phyloP scores from a whole-genome alignment of 805 yeast species.

The Saccharomyces paradoxus region DNA sequence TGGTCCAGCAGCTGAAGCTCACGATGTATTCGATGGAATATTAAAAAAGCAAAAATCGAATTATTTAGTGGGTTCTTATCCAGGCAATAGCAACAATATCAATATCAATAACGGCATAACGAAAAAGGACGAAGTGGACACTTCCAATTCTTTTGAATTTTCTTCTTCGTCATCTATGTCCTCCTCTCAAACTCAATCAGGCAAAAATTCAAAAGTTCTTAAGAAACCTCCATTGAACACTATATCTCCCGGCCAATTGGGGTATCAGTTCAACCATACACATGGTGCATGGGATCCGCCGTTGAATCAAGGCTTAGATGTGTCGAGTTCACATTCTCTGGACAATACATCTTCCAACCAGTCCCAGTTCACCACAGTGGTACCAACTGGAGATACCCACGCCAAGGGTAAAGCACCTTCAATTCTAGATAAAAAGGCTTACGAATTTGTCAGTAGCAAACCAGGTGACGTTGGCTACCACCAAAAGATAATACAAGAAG shows the following conservation, averaged over 20 bases:
- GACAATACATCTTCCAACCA: not conserved
- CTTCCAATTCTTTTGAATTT: not conserved
- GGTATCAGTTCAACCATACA: slow-evolving; percentile 6
- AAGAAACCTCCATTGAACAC: slow-evolving; percentile 2
- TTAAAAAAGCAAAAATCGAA: slow-evolving; percentile 13
- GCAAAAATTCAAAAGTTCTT: not conserved
- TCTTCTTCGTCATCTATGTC: not conserved
- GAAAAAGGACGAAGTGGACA: not conserved
- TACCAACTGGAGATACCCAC: not conserved
- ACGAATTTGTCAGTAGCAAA: not conserved
- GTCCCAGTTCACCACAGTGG: not conserved
- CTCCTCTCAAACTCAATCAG: not conserved
- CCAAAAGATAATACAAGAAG: slow-evolving; percentile 3
- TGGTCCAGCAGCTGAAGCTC: slow-evolving; percentile 26
- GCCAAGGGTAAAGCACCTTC: not conserved
- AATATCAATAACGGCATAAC: not conserved
- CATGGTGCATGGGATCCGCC: slow-evolving; percentile 10
- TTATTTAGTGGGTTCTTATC: not conserved
- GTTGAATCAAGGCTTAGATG: slow-evolving; percentile 5
- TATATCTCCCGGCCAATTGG: slow-evolving; percentile 9
- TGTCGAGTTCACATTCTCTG: slow-evolving; percentile 6
- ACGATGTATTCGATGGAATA: slow-evolving; percentile 23
- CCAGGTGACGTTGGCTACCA: not conserved
- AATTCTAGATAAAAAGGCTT: not conserved
- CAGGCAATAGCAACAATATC: not conserved